Percentiles rank a stretch among this genome's conserved stretches.
phyloP scores from a whole-genome alignment of 1,284 basidiomycete genomes.

The Ceratobasidium theobromae region DNA sequence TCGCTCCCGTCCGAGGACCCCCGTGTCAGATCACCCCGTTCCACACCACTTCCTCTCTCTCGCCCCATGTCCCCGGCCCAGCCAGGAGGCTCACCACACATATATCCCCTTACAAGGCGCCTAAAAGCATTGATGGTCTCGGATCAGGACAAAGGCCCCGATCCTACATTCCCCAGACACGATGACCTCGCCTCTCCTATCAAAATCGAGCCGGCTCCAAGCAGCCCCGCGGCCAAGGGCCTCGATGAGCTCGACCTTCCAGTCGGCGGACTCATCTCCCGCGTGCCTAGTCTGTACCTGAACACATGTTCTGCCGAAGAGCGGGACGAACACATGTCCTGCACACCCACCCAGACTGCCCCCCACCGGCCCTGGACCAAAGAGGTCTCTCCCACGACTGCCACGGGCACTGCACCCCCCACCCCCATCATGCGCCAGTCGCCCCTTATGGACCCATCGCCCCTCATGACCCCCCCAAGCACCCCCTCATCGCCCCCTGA shows the following conservation, averaged over 20 bases:
- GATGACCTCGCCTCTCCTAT: neutral
- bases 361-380: neutral
- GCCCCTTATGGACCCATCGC: neutral
- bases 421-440: neutral
- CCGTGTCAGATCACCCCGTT: conserved; percentile 7
- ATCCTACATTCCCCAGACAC: conserved; percentile 11
- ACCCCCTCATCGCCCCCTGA: neutral
- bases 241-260: neutral
- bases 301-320: neutral
- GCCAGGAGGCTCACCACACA: neutral
- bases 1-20: conserved; percentile 13
- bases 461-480: neutral
- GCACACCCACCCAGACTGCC: conserved; percentile 19
- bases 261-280: neutral
- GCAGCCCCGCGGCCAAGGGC: conserved; percentile 1
- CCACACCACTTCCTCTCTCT: conserved; percentile 4
- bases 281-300: neutral
- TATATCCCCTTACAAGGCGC: neutral
- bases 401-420: neutral
- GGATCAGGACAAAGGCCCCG: no score
- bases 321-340: conserved; percentile 22
- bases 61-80: conserved; percentile 12
- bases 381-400: neutral
- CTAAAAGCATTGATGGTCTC: neutral
- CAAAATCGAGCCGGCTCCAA: neutral